Conservation (phyloP, 2,329 filamentous ascomycete species). For the Cyclaneusma minus region DNA sequence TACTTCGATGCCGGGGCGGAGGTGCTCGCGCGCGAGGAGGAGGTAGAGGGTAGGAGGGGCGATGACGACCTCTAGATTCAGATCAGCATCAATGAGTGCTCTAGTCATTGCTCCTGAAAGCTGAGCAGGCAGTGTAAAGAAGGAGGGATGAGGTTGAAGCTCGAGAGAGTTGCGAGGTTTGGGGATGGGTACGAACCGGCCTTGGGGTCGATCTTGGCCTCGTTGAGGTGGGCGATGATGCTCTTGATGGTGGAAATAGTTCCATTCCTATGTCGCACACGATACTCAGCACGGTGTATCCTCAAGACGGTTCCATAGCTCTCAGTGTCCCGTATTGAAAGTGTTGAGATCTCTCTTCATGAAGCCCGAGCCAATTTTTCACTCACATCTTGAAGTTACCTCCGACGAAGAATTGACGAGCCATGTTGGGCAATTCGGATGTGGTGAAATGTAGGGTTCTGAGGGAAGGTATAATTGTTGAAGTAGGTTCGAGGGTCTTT, state of each 20-base stretch:
- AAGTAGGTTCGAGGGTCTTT: no score
- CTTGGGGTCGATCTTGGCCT: slow-evolving; percentile 63
- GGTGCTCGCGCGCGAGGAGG: slow-evolving; percentile 64
- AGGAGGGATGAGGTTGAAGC: no score
- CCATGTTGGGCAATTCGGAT: slow-evolving; percentile 40
- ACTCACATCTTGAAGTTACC: slow-evolving; percentile 99
- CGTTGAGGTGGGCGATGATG: slow-evolving; percentile 82
- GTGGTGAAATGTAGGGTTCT: no score
- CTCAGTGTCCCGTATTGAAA: slow-evolving; percentile 1
- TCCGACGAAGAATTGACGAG: slow-evolving; percentile 93
- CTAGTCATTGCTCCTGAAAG: neutral
- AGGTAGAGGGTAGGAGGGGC: slow-evolving; percentile 86
- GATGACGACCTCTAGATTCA: slow-evolving; percentile 72
- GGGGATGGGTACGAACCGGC: slow-evolving; percentile 37
- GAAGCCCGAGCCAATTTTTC: slow-evolving; percentile 3
- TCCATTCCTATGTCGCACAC: slow-evolving; percentile 59
- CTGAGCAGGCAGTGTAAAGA: no score
- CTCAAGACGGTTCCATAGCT: slow-evolving; percentile 5
- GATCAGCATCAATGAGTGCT: slow-evolving; percentile 2
- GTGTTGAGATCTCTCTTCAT: slow-evolving; percentile 1
- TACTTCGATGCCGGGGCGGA: slow-evolving; percentile 64
- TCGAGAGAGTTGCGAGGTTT: no score
- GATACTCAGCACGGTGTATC: slow-evolving; percentile 2
- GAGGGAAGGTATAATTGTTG: no score
- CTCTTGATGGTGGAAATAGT: slow-evolving; percentile 76